Evolutionary conservation across 2,329 filamentous ascomycete species (phyloP).

Genomic region (Cladophialophora psammophila): DNA sequence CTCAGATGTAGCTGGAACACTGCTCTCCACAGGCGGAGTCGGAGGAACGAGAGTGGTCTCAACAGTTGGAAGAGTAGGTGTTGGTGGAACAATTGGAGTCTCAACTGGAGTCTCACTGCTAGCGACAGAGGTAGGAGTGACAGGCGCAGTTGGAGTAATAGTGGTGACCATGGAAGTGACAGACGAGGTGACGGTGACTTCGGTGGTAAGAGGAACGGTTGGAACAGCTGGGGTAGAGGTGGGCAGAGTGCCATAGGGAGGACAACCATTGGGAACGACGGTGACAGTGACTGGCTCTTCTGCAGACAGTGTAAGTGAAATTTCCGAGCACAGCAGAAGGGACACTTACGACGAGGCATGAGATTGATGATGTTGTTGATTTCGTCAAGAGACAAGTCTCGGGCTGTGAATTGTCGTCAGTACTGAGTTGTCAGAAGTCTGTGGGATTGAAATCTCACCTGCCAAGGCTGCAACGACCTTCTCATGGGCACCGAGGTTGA

Average conservation of each 20-base stretch:
- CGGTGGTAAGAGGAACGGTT: slow-evolving; percentile 14
- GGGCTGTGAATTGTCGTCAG: slow-evolving; percentile 26
- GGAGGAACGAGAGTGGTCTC: slow-evolving; percentile 7
- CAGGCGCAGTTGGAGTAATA: slow-evolving; percentile 10
- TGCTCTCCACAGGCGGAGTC: slow-evolving; percentile 20
- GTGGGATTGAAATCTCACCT: slow-evolving; percentile 24
- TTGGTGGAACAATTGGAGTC: slow-evolving; percentile 28
- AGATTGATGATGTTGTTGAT: slow-evolving; percentile 34
- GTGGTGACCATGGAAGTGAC: slow-evolving; percentile 13
- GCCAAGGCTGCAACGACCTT: slow-evolving; percentile 27
- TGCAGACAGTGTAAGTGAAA: slow-evolving; percentile 26
- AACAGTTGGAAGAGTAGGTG: slow-evolving; percentile 15
- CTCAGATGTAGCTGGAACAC: slow-evolving; percentile 24
- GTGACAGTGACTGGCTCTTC: slow-evolving; percentile 22
- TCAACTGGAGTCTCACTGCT: slow-evolving; percentile 19
- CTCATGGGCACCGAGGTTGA: slow-evolving; percentile 9
- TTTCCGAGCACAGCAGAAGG: not conserved
- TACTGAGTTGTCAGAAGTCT: not conserved
- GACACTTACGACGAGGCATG: slow-evolving; percentile 36
- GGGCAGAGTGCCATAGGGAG: slow-evolving; percentile 11
- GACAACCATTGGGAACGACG: slow-evolving; percentile 23
- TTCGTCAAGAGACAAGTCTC: slow-evolving; percentile 24
- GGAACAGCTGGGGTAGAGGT: slow-evolving; percentile 6
- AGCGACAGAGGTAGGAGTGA: slow-evolving; percentile 10
- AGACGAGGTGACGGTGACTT: slow-evolving; percentile 20